Conservation (phyloP, 2,329 filamentous ascomycete species). For the Curvularia sp. region DNA sequence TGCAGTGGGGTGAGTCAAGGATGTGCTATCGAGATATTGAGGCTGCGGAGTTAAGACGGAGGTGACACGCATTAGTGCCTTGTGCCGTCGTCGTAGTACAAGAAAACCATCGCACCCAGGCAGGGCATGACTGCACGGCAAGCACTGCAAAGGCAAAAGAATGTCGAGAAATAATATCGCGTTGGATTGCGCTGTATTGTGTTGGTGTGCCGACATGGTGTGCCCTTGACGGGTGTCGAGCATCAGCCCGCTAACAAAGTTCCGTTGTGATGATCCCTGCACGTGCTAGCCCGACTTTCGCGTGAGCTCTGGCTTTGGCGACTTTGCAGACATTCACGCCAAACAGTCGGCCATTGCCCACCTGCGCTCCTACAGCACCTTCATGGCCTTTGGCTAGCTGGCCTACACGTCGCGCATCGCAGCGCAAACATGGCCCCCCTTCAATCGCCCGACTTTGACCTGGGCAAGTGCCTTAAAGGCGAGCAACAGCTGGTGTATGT, state of each 20-base stretch:
- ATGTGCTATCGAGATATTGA: constrained; percentile 14
- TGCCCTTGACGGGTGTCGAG: not conserved
- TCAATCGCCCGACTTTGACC: constrained; percentile 65
- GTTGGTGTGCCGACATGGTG: not conserved
- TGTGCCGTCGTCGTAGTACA: not conserved
- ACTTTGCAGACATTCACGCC: constrained; percentile 29
- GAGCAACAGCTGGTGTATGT: constrained; percentile 81
- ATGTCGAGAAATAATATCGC: not conserved
- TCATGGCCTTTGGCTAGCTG: constrained; percentile 47
- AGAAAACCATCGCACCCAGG: not conserved
- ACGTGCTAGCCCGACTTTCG: constrained; percentile 23
- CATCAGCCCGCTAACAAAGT: constrained; percentile 6
- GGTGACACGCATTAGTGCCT: constrained; percentile 12
- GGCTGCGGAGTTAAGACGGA: constrained; percentile 26
- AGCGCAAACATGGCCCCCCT: constrained; percentile 50
- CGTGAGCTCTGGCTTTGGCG: constrained; percentile 29
- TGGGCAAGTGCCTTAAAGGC: constrained; percentile 84
- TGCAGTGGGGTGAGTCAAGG: constrained; percentile 29
- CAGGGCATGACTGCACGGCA: not conserved
- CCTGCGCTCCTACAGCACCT: constrained; percentile 27
- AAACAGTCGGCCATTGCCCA: constrained; percentile 31
- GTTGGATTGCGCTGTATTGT: not conserved
- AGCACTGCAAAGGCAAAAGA: not conserved
- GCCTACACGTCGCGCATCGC: constrained; percentile 38
- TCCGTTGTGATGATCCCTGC: constrained; percentile 19